phyloP scores from a whole-genome alignment of 192 early-diverging fungal species.

The Phycomyces nitens region DNA sequence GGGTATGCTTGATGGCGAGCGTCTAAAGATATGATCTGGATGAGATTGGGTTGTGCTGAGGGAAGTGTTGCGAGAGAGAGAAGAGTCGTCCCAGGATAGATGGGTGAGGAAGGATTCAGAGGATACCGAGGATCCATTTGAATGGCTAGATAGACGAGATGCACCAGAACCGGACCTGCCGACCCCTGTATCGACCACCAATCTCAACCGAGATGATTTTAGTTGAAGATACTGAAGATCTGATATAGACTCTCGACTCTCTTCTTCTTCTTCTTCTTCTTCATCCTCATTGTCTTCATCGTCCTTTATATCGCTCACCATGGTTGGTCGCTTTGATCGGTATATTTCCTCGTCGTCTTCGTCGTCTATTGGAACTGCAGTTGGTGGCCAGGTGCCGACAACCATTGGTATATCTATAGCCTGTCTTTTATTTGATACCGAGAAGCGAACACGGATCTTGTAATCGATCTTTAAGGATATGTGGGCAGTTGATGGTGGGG shows the following conservation, averaged over 20 bases:
- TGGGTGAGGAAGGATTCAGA: slow-evolving; percentile 19
- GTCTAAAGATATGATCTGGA: background rate
- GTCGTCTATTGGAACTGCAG: slow-evolving; percentile 38
- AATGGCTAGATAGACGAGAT: slow-evolving; percentile 12
- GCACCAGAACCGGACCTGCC: slow-evolving; percentile 23
- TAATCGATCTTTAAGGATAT: slow-evolving; percentile 23
- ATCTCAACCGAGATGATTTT: background rate
- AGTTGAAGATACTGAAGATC: slow-evolving; percentile 2
- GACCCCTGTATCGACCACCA: background rate
- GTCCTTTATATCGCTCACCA: background rate
- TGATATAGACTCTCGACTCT: background rate
- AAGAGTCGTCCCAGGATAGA: slow-evolving; percentile 21
- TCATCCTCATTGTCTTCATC: slow-evolving; percentile 7
- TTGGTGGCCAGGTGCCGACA: slow-evolving; percentile 34
- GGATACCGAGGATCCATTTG: background rate
- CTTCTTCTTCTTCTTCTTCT: slow-evolving; percentile 13
- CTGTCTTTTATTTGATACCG: slow-evolving; percentile 3
- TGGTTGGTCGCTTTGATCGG: background rate
- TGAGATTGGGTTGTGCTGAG: slow-evolving; percentile 15
- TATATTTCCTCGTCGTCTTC: slow-evolving; percentile 26
- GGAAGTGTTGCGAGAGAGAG: slow-evolving; percentile 24
- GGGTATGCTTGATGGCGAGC: no score
- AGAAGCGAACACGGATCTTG: slow-evolving; percentile 21
- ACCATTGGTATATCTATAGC: slow-evolving; percentile 31
- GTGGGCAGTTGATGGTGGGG: slow-evolving; percentile 24